phyloP scores from a whole-genome alignment of 2,329 filamentous ascomycete genomes.

The Curvularia sp. region DNA sequence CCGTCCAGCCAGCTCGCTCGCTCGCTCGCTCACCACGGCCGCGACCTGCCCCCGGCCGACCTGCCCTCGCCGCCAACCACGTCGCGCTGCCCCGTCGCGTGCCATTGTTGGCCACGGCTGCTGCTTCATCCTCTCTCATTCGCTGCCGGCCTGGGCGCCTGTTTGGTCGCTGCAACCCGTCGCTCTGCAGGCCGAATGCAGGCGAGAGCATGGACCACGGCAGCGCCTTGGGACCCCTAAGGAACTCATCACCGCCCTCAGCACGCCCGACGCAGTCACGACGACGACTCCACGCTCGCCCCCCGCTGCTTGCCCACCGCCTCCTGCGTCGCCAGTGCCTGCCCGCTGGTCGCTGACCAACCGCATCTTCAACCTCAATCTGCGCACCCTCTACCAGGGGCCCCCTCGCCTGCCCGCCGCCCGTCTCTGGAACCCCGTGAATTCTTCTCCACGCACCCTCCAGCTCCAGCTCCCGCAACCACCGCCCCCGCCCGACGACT shows the following conservation, averaged over 20 bases:
- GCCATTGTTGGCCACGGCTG: background rate
- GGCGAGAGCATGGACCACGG: constrained; percentile 25
- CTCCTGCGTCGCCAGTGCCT: constrained; percentile 35
- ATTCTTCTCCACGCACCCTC: constrained; percentile 61
- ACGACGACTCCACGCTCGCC: constrained; percentile 39
- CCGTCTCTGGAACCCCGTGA: constrained; percentile 67
- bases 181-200: constrained; percentile 17
- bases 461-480: constrained; percentile 43
- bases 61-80: background rate
- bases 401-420: constrained; percentile 53
- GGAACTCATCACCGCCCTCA: constrained; percentile 19
- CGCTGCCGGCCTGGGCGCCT: background rate
- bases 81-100: background rate
- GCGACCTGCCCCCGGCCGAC: too few relatives aligned
- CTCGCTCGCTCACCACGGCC: background rate
- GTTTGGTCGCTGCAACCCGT: background rate
- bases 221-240: constrained; percentile 15
- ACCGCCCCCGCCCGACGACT: constrained; percentile 12
- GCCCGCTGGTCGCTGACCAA: constrained; percentile 53
- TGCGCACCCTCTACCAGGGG: constrained; percentile 34
- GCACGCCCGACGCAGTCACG: constrained; percentile 22
- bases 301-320: constrained; percentile 36
- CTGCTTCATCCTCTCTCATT: background rate
- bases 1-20: background rate
- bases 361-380: constrained; percentile 50